Conservation (phyloP, 495 filamentous ascomycete species). For the Barbatosphaeria neglecta region DNA sequence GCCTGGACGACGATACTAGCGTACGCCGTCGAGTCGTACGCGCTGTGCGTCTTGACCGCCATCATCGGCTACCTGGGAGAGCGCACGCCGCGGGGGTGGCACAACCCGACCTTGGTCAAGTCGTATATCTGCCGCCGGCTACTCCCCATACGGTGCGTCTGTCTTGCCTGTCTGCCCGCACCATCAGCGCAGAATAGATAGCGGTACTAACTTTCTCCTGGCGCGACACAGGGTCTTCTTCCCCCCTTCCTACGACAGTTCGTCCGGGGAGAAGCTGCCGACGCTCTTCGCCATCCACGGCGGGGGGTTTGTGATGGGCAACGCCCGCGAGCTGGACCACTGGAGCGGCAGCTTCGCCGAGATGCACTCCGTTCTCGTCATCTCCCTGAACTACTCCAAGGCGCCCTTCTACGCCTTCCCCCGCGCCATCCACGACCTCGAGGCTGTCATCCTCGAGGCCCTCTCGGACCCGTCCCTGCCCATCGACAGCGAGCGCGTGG, state of each 20-base stretch:
- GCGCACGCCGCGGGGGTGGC: neutral
- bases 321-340: slow-evolving; percentile 18
- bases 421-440: slow-evolving; percentile 16
- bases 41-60: neutral
- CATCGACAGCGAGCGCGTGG: slow-evolving; percentile 21
- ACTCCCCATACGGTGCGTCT: slow-evolving; percentile 10
- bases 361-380: slow-evolving; percentile 17
- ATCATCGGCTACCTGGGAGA: neutral
- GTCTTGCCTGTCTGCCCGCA: no score
- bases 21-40: neutral
- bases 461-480: slow-evolving; percentile 17
- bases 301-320: slow-evolving; percentile 27
- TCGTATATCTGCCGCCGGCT: slow-evolving; percentile 11
- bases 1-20: neutral
- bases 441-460: slow-evolving; percentile 14
- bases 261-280: slow-evolving; percentile 11
- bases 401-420: slow-evolving; percentile 22
- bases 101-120: slow-evolving; percentile 7
- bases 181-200: no score
- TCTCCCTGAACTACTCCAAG: slow-evolving; percentile 27
- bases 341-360: slow-evolving; percentile 25
- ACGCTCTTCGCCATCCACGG: slow-evolving; percentile 27
- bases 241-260: slow-evolving; percentile 13
- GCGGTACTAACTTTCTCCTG: no score
- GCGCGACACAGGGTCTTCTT: slow-evolving; percentile 20